These are phyloP conservation scores for Akanthomyces lecanii DNA, from an alignment of 2,329 filamentous ascomycete species.

Conservation along the genomic window DNA sequence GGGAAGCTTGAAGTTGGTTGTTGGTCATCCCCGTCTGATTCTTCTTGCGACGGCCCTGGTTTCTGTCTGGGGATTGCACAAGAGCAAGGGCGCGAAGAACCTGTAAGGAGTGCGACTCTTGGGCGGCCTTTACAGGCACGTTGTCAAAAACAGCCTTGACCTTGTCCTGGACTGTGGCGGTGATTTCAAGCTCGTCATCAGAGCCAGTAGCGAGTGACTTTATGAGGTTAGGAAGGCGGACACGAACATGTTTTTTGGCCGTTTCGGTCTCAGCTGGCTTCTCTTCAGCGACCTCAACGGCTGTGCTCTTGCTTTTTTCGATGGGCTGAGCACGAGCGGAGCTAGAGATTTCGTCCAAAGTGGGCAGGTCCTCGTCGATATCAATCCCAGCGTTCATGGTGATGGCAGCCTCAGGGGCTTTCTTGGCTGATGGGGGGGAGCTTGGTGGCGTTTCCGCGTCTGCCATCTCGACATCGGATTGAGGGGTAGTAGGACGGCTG, in stretches of 20 bases:
- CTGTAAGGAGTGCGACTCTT: conserved; percentile 60
- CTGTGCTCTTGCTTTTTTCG: conserved; percentile 61
- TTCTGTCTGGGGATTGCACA: conserved; percentile 56
- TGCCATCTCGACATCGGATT: conserved; percentile 49
- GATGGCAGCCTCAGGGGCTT: conserved; percentile 21
- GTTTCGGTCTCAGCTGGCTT: conserved; percentile 25
- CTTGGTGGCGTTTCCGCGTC: conserved; percentile 66
- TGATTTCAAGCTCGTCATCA: conserved; percentile 63
- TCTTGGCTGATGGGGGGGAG: conserved; percentile 50
- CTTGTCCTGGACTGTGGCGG: conserved; percentile 44
- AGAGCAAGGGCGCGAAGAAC: conserved; percentile 72
- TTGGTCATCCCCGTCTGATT: conserved; percentile 58
- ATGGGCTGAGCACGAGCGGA: conserved; percentile 31
- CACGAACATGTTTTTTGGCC: conserved; percentile 45
- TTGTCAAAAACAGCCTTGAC: conserved; percentile 66
- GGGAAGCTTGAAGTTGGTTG: conserved; percentile 61
- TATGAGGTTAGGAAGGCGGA: conserved; percentile 42
- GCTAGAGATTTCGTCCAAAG: conserved; percentile 29
- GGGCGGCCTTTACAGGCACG: conserved; percentile 57
- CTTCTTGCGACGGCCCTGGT: conserved; percentile 38
- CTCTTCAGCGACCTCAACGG: conserved; percentile 23
- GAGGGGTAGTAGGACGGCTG: conserved; percentile 48
- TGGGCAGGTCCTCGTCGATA: conserved; percentile 34
- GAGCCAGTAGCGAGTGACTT: conserved; percentile 41
- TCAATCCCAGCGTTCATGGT: conserved; percentile 21